Conservation (phyloP, 2,329 filamentous ascomycete genomes). For the Pochonia chlamydosporia region DNA sequence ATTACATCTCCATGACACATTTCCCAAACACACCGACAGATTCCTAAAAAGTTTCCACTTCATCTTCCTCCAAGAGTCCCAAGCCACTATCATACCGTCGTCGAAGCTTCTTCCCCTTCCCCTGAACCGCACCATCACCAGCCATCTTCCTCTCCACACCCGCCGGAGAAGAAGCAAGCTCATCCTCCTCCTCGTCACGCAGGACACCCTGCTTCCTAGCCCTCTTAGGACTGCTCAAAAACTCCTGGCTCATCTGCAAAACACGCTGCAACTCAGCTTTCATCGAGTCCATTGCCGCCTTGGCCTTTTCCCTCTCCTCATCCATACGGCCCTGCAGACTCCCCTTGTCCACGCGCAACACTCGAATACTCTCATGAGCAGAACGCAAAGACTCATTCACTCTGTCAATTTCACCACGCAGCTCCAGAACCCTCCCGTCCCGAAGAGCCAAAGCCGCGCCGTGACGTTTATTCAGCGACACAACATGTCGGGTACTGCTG, state of each 20-base stretch:
- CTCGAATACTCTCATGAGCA: conserved; percentile 40
- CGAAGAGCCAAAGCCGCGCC: conserved; percentile 43
- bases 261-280: conserved; percentile 45
- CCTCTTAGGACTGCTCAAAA: conserved; percentile 29
- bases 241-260: conserved; percentile 38
- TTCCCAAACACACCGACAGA: background rate
- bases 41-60: conserved; percentile 22
- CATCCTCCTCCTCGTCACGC: background rate
- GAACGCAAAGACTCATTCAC: conserved; percentile 38
- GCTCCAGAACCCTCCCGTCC: conserved; percentile 43
- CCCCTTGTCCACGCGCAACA: conserved; percentile 41
- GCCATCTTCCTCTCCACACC: conserved; percentile 11
- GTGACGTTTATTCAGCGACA: conserved; percentile 32
- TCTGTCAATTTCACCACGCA: conserved; percentile 42
- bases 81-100: conserved; percentile 50
- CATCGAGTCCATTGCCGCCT: conserved; percentile 42
- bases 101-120: conserved; percentile 31
- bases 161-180: conserved; percentile 11
- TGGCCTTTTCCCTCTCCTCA: conserved; percentile 33
- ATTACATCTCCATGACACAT: too few relatives aligned
- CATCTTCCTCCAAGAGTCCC: conserved; percentile 50
- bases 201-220: background rate
- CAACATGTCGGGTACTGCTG: conserved; percentile 24
- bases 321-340: conserved; percentile 28
- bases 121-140: conserved; percentile 21